These are phyloP conservation scores for Talaromyces wortmannii DNA, from an alignment of 495 filamentous ascomycete genomes.

Conservation along the genomic window DNA sequence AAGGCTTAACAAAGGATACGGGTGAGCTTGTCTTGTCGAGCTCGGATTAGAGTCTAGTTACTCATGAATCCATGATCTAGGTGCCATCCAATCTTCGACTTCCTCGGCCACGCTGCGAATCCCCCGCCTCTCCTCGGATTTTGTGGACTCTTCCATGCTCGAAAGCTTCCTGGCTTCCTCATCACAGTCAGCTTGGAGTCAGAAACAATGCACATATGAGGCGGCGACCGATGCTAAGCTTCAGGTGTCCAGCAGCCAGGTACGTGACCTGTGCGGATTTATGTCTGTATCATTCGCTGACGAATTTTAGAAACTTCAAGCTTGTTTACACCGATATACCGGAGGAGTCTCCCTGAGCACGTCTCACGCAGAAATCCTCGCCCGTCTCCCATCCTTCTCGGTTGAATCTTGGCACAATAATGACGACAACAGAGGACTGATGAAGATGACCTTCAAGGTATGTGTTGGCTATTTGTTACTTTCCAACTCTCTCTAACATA, in stretches of 20 bases:
- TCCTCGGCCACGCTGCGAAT: background rate
- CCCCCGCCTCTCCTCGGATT: background rate
- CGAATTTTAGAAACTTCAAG: background rate
- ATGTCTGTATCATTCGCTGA: background rate
- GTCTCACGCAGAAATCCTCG: background rate
- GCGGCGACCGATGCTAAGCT: background rate
- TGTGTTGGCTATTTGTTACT: background rate
- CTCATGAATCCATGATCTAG: background rate
- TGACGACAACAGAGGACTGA: background rate
- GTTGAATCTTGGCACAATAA: background rate
- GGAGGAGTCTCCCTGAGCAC: background rate
- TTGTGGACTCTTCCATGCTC: background rate
- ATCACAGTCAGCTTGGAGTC: background rate
- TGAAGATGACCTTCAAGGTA: background rate
- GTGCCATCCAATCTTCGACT: background rate
- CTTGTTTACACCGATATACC: background rate
- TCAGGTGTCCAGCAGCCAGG: background rate
- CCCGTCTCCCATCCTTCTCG: background rate
- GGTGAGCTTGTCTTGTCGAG: background rate
- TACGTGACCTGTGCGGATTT: background rate
- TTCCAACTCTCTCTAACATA: background rate
- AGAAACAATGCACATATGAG: conserved; percentile 3
- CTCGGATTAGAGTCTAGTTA: background rate
- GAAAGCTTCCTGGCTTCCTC: background rate
- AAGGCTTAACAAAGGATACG: conserved; percentile 1